Base-by-base conservation (phyloP, 148 eudicot species). In the Vaccinium darrowii region DNA sequence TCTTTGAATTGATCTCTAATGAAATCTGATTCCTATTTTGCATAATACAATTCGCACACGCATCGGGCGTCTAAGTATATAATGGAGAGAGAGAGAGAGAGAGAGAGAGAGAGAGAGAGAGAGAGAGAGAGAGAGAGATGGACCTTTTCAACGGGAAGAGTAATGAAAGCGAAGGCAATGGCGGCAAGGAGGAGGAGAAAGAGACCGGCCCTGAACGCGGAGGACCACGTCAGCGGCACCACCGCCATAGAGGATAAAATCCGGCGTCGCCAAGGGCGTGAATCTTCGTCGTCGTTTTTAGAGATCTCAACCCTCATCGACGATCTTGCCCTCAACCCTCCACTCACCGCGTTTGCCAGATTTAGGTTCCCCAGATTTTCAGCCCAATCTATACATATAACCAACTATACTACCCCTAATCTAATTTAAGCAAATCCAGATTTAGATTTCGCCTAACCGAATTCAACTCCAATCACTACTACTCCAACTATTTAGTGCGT, bases 71-170 rank as follows among this genome's bases (percentile, higher is more conserved):
- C 47, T 43, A n/a, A 43, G 36, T 33, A 43, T 43, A 43, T 43
- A 43, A 43, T 43, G 4, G 30, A 30, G 30, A 30, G 30, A 30
- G 30, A 30, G 30, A 30, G 30, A 33, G 36, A 33, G 36, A 33
- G 36, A 33, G 36, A 33, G 36, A 33, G 36, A 33, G 36, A 33
- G 36, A 33, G 36, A 33, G 36, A 79, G 73, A 60, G 27, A 8
- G 73, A 63, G 65, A 85, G 54, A 50, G 33, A 79, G 36, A 77
- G 7, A 75, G 18, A 54, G 33, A 84, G 77, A 84, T 5, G 33
- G 47, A 96, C 99, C 99, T 96, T 87, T 89, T 96, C 93, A 51
- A 93, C 85, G 33, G 99, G 99, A 16, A 94, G 94, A 84, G 99
- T 93, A 80, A 90, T 88, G 82, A 93, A 94, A 81, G 94, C 99